Percentiles rank a stretch among this genome's conserved stretches.
Evolutionary conservation across 306 rosid species (phyloP).

Genomic region (Lathyrus aphaca): DNA sequence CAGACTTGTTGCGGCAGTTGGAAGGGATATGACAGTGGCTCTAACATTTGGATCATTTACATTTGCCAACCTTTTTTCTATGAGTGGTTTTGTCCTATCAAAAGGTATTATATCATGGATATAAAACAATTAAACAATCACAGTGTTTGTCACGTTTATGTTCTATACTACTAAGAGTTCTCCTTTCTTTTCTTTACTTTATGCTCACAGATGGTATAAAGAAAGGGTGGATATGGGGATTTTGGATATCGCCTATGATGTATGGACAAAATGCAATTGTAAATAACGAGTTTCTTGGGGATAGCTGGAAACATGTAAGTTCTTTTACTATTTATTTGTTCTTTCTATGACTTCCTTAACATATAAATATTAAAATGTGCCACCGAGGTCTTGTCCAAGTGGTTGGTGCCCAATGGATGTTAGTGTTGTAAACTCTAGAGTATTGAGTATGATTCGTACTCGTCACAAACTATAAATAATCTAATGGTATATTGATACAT

Average conservation of each 20-base stretch:
- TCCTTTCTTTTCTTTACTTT: slow-evolving; percentile 12
- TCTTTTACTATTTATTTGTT: slow-evolving; percentile 14
- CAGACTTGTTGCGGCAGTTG: slow-evolving; percentile 58
- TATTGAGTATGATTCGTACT: background rate
- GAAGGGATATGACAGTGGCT: slow-evolving; percentile 60
- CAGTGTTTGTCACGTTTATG: background rate
- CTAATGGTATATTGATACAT: background rate
- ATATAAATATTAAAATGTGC: too few species aligned
- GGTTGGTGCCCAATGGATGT: background rate
- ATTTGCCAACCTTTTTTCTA: slow-evolving; percentile 50
- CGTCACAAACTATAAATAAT: background rate
- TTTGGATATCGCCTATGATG: slow-evolving; percentile 61
- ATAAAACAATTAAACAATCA: slow-evolving; percentile 22
- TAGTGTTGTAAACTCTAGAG: background rate
- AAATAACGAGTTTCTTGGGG: slow-evolving; percentile 51
- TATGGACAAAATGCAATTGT: slow-evolving; percentile 50
- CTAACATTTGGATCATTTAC: slow-evolving; percentile 52
- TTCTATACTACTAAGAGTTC: slow-evolving; percentile 21
- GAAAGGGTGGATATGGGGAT: slow-evolving; percentile 62
- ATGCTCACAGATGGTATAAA: slow-evolving; percentile 44
- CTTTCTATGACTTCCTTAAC: slow-evolving; percentile 13
- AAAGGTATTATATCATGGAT: slow-evolving; percentile 49
- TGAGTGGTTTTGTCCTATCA: slow-evolving; percentile 65
- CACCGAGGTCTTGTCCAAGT: too few species aligned
- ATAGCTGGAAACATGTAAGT: slow-evolving; percentile 52